Evolutionary conservation across 1,139 yeast genomes (phyloP).

Genomic region (Candida sanyaensis): DNA sequence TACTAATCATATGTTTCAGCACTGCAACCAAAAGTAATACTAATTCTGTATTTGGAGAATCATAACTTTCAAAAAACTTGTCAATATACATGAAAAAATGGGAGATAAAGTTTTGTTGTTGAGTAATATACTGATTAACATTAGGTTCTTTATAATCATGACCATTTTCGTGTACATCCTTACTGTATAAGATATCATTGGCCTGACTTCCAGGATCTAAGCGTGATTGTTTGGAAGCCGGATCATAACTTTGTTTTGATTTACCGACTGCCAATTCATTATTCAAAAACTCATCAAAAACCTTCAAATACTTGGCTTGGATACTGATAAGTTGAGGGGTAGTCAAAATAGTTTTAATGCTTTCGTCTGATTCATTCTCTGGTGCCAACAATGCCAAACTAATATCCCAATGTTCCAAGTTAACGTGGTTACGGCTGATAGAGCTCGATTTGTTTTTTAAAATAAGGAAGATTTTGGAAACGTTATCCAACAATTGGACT

Average conservation of each 20-base stretch:
- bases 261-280: constrained; percentile 27
- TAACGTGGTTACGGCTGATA: constrained; percentile 42
- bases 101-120: constrained; percentile 36
- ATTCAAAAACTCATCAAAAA: constrained; percentile 36
- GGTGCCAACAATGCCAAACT: constrained; percentile 38
- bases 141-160: constrained; percentile 36
- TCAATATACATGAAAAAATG: constrained; percentile 36
- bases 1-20: constrained; percentile 29
- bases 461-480: constrained; percentile 32
- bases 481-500: constrained; percentile 32
- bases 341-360: constrained; percentile 19
- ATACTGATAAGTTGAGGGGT: constrained; percentile 27
- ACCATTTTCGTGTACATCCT: constrained; percentile 13
- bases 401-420: constrained; percentile 46
- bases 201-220: constrained; percentile 12
- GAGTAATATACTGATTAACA: constrained; percentile 37
- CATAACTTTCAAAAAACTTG: constrained; percentile 29
- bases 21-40: constrained; percentile 25
- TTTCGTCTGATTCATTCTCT: constrained; percentile 21
- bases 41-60: constrained; percentile 23
- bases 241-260: constrained; percentile 8
- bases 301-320: constrained; percentile 34
- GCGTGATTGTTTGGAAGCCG: constrained; percentile 8
- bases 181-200: constrained; percentile 14
- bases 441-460: constrained; percentile 33